Percentiles rank a stretch among this genome's conserved stretches.
These are phyloP conservation scores for Quercus ilex DNA, from an alignment of 306 rosid species.

Conservation along the genomic window DNA sequence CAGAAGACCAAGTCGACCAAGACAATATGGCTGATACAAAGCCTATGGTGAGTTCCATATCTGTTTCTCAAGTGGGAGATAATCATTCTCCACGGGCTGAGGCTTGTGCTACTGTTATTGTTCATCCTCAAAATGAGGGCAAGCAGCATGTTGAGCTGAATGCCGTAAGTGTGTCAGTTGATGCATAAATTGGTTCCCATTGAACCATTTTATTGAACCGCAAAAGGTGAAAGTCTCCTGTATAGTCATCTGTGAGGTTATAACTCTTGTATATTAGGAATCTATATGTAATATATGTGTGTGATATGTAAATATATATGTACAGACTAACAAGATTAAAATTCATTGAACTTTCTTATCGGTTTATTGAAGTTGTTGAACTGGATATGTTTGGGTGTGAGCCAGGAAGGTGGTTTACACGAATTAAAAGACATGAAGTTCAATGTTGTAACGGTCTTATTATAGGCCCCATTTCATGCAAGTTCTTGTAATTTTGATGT, in stretches of 20 bases:
- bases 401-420: no score
- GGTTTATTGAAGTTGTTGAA: no score
- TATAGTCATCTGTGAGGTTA: not conserved
- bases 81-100: constrained; percentile 39
- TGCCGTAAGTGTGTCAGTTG: constrained; percentile 68
- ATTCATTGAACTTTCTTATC: not conserved
- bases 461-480: no score
- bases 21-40: constrained; percentile 24
- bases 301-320: not conserved
- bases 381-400: no score
- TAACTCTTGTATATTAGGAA: not conserved
- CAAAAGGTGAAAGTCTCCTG: not conserved
- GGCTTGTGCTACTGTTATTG: constrained; percentile 49
- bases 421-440: no score
- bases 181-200: constrained; percentile 34
- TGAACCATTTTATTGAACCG: not conserved
- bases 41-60: constrained; percentile 46
- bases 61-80: constrained; percentile 47
- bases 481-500: no score
- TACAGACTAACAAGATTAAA: not conserved
- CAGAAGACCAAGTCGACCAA: constrained; percentile 36
- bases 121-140: constrained; percentile 62
- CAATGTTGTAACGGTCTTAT: no score
- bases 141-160: constrained; percentile 66
- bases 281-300: not conserved